Conservation (phyloP, 345 rosid genomes). For the Angophora floribunda region DNA sequence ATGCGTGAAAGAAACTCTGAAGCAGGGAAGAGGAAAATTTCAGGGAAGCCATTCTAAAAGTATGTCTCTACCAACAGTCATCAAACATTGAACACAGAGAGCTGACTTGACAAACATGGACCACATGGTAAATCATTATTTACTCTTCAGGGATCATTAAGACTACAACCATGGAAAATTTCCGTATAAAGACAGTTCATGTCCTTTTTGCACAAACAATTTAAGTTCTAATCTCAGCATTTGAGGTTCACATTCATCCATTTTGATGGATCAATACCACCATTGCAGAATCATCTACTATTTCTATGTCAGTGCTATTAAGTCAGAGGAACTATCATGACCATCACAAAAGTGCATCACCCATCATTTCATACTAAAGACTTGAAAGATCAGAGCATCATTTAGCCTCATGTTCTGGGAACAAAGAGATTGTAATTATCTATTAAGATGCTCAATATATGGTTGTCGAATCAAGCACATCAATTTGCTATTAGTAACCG, state of each 20-base stretch:
- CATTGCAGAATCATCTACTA: neutral
- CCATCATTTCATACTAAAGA: neutral
- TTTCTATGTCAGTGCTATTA: neutral
- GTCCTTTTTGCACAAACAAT: neutral
- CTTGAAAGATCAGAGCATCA: neutral
- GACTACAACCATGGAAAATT: neutral
- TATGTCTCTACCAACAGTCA: neutral
- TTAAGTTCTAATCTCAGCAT: neutral
- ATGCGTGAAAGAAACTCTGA: neutral
- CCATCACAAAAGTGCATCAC: neutral
- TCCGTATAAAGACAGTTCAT: neutral
- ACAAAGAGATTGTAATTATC: neutral
- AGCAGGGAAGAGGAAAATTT: neutral
- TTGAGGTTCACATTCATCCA: neutral
- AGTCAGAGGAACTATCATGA: neutral
- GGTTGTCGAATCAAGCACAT: neutral
- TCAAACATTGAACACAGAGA: neutral
- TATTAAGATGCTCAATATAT: neutral
- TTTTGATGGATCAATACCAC: neutral
- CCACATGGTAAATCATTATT: neutral
- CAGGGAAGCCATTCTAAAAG: neutral
- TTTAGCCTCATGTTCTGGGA: neutral
- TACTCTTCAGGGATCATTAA: neutral
- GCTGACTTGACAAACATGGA: neutral
- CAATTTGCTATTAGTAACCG: neutral